Percentiles rank a stretch among this genome's conserved stretches.
phyloP scores from a whole-genome alignment of 768 basidiomycete species.

The Russula olivacea region DNA sequence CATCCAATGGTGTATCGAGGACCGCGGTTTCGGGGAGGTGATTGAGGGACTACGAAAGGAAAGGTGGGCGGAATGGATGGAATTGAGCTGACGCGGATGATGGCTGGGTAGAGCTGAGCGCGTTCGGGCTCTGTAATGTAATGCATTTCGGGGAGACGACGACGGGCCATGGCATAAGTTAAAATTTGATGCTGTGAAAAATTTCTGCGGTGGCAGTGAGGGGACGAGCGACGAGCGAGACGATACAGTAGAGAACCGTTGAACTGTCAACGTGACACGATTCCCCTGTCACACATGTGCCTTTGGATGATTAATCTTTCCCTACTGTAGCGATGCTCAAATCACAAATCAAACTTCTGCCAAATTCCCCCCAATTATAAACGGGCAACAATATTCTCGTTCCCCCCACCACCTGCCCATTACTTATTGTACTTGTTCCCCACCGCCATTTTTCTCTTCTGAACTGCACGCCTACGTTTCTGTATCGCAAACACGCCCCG shows the following conservation, averaged over 20 bases:
- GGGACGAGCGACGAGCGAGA: background rate
- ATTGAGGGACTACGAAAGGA: slow-evolving; percentile 12
- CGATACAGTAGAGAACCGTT: background rate
- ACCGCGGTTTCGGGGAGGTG: slow-evolving; percentile 6
- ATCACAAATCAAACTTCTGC: background rate
- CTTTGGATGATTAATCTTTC: too few relatives aligned
- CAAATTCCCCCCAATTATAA: background rate
- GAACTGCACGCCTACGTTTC: slow-evolving; percentile 5
- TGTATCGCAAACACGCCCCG: slow-evolving; percentile 14
- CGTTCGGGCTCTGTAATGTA: slow-evolving; percentile 19
- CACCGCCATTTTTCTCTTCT: slow-evolving; percentile 1
- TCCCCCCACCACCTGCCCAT: background rate
- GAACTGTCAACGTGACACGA: background rate
- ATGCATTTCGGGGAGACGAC: slow-evolving; percentile 10
- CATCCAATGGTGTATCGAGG: slow-evolving; percentile 18
- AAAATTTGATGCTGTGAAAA: background rate
- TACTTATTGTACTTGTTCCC: background rate
- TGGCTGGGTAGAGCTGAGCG: slow-evolving; percentile 10
- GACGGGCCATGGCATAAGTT: background rate
- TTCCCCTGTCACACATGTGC: background rate
- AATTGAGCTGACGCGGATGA: slow-evolving; percentile 7
- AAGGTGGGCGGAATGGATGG: slow-evolving; percentile 16
- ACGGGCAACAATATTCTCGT: background rate
- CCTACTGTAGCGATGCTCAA: too few relatives aligned
- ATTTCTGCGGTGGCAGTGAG: background rate